Evolutionary conservation across 805 yeast species (phyloP), one percentile per base, ranked within the genome.

Genomic region (Suhomyces sp.): DNA sequence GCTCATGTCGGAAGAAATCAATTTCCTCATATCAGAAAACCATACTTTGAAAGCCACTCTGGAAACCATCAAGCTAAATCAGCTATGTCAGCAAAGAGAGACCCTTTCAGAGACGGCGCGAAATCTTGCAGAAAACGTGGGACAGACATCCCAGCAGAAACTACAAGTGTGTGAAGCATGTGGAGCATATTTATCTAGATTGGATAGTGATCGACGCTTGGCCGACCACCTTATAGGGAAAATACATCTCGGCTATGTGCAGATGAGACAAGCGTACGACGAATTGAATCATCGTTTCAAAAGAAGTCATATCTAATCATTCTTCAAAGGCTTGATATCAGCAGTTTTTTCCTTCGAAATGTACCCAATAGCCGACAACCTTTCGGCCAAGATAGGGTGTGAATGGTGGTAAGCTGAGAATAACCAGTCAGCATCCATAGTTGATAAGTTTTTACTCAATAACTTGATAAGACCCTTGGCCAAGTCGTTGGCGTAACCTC

Each of bases 181-280:
- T 70, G 97, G 96, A 0, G 96, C 96, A 0, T 90, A 87, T 63
- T 73, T 93, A 38, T 88, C 96, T 7, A 75, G 93, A 55, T 72
- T 91, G 52, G 98, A 92, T 67, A 89, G 87, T 54, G 97, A 92
- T 66, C 78, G 91, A 66, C 78, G 97, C 60, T 74, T 92, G 57
- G 96, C 93, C 1, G 97, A 89, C 60, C 97, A 92, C 68, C 91
- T 90, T 65, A 71, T 85, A 23, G 98, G 98, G 1, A 90, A 90
- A 61, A 82, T 89, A 54, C 97, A 92, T 71, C 65, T 88, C 57
- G 93, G 91, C 0, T 91, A 86, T 67, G 92, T 85, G 2, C 84
- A 80, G 49, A 86, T 92, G 85, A 77, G 96, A 62, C 73, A 75
- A 50, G 81, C 78, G 27, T 74, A 81, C 54, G 74, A 74, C 6